Evolutionary conservation across 768 basidiomycete species (phyloP).

Genomic region (Lanmaoa pseudosensibilis): DNA sequence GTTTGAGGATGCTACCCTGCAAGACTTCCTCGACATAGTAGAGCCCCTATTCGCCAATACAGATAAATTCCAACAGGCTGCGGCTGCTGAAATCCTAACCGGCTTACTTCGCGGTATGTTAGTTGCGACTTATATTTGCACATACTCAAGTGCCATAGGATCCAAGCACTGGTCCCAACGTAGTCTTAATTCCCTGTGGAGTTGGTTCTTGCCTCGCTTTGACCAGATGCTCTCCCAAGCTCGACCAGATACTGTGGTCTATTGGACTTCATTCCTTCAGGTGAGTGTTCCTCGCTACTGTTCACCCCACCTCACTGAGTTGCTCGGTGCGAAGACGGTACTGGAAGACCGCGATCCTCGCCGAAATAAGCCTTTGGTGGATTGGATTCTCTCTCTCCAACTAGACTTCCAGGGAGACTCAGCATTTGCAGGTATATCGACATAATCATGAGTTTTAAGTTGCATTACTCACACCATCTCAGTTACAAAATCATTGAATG

Average conservation of each 20-base stretch:
- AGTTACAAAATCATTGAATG: slow-evolving; percentile 77
- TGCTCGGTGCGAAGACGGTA: slow-evolving; percentile 39
- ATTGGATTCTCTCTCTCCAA: slow-evolving; percentile 75
- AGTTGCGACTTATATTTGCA: neutral
- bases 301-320: slow-evolving; percentile 1
- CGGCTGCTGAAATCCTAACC: slow-evolving; percentile 69
- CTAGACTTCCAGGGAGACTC: slow-evolving; percentile 85
- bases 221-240: slow-evolving; percentile 68
- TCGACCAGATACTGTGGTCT: slow-evolving; percentile 78
- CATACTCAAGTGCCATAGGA: slow-evolving; percentile 41
- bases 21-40: slow-evolving; percentile 51
- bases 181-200: slow-evolving; percentile 59
- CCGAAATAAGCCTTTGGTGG: slow-evolving; percentile 65
- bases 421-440: slow-evolving; percentile 74
- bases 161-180: slow-evolving; percentile 80
- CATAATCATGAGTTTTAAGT: neutral
- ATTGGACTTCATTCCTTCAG: slow-evolving; percentile 71
- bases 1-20: slow-evolving; percentile 53
- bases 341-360: slow-evolving; percentile 78
- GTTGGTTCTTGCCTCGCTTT: slow-evolving; percentile 65
- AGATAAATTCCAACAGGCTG: slow-evolving; percentile 86
- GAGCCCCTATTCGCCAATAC: slow-evolving; percentile 62
- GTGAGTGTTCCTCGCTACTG: neutral
- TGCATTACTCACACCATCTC: slow-evolving; percentile 13
- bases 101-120: slow-evolving; percentile 71